Conservation (phyloP, 192 early-diverging fungal species). For the Anaeromyces robustus region DNA sequence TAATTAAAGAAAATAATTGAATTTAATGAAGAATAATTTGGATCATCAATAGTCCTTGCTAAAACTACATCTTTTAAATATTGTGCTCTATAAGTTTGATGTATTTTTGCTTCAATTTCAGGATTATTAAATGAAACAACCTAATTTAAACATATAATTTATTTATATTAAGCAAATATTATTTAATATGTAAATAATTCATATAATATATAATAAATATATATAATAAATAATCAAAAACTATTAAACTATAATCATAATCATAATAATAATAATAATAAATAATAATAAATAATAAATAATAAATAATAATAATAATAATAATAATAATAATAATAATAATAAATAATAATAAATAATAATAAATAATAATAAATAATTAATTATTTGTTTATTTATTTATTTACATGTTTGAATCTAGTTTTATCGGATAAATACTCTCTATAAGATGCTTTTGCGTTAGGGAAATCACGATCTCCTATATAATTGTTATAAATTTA, state of each 20-base stretch:
- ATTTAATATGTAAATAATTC: no score
- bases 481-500: neutral
- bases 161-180: neutral
- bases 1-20: constrained; percentile 70
- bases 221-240: no score
- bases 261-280: no score
- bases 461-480: constrained; percentile 65
- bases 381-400: constrained; percentile 8
- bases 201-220: no score
- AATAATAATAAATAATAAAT: no score
- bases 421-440: constrained; percentile 38
- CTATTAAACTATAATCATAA: no score
- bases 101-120: constrained; percentile 59
- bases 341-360: no score
- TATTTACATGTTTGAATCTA: constrained; percentile 19
- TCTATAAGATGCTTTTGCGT: constrained; percentile 55
- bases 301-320: no score
- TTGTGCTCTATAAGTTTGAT: constrained; percentile 70
- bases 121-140: constrained; percentile 65
- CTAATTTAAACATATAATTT: neutral
- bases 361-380: no score
- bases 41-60: constrained; percentile 59
- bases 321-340: no score
- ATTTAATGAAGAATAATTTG: constrained; percentile 50
- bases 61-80: constrained; percentile 79